Conservation (phyloP, 257 asterid genomes). For the Avicennia marina region DNA sequence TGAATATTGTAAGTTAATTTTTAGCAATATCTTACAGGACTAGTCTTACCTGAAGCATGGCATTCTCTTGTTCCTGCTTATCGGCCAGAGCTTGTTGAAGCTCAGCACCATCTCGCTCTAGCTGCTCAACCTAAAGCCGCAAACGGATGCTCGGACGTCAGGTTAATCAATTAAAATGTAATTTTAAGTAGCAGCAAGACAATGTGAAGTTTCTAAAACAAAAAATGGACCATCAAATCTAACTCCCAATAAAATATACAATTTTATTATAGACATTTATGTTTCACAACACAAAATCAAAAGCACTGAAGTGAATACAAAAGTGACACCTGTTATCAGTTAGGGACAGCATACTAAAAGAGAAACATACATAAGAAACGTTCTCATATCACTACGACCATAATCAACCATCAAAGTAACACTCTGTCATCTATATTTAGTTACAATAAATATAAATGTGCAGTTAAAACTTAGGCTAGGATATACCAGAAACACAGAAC, state of each 20-base stretch:
- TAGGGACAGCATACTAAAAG: background rate
- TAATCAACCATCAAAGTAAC: background rate
- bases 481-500: background rate
- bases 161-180: slow-evolving; percentile 2
- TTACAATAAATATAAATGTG: background rate
- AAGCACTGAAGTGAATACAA: background rate
- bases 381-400: background rate
- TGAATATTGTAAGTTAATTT: background rate
- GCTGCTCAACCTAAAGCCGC: slow-evolving; percentile 76
- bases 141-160: slow-evolving; percentile 17
- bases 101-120: slow-evolving; percentile 66
- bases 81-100: slow-evolving; percentile 69
- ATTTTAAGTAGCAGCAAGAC: background rate
- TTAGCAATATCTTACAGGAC: background rate
- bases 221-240: background rate
- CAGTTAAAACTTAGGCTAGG: background rate
- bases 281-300: background rate
- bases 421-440: no score
- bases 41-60: slow-evolving; percentile 81
- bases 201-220: background rate
- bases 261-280: background rate
- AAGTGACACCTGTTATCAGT: background rate
- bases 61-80: slow-evolving; percentile 96
- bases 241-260: background rate
- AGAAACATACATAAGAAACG: background rate